phyloP scores from a whole-genome alignment of 2,329 filamentous ascomycete species.

The Daldinia sp. region DNA sequence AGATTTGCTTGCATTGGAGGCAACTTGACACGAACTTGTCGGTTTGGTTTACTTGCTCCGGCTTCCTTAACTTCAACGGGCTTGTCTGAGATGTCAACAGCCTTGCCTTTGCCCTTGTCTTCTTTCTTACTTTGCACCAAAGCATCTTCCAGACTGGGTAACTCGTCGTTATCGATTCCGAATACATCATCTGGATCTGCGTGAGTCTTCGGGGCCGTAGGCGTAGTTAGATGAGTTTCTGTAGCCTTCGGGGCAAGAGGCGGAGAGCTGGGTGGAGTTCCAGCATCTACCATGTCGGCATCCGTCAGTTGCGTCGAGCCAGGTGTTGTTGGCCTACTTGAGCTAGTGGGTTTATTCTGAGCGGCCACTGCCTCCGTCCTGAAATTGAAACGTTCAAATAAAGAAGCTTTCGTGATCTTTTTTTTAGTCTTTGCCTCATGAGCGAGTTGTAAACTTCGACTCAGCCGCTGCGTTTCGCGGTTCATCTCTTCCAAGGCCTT shows the following conservation, averaged over 20 bases:
- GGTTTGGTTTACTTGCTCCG: constrained; percentile 47
- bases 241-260: constrained; percentile 50
- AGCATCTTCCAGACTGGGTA: constrained; percentile 51
- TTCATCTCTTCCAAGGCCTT: constrained; percentile 96
- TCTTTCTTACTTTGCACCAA: constrained; percentile 47
- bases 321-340: constrained; percentile 62
- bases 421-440: constrained; percentile 92
- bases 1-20: constrained; percentile 52
- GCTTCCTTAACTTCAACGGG: constrained; percentile 43
- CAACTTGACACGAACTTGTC: constrained; percentile 61
- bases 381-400: constrained; percentile 87
- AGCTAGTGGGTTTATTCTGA: constrained; percentile 56
- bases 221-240: constrained; percentile 7
- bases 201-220: constrained; percentile 5
- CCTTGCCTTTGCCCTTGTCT: constrained; percentile 71
- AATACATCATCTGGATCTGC: constrained; percentile 5
- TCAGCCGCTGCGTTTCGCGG: constrained; percentile 90
- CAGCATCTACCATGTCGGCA: constrained; percentile 58
- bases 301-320: constrained; percentile 57
- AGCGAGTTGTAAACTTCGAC: constrained; percentile 86
- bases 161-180: constrained; percentile 45
- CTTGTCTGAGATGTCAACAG: constrained; percentile 44
- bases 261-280: constrained; percentile 78
- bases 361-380: constrained; percentile 53
- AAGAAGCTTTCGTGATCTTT: constrained; percentile 82